phyloP scores from a whole-genome alignment of 768 basidiomycete species.

The Podaxis carcinomalis region DNA sequence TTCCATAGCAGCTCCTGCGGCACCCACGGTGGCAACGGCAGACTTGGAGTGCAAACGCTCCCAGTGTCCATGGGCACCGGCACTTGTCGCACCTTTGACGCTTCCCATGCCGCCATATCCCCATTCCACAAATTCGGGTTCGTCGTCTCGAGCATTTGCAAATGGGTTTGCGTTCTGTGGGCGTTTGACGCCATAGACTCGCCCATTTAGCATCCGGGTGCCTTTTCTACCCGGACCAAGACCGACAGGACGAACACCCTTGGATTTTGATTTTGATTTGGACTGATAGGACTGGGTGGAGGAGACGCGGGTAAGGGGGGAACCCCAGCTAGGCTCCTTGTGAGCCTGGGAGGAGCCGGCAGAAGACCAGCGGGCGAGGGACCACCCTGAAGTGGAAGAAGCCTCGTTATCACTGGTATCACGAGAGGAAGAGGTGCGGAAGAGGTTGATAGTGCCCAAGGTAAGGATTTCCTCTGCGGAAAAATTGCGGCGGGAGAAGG shows the following conservation, averaged over 20 bases:
- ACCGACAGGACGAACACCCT: conserved; percentile 11
- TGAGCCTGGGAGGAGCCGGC: conserved; percentile 14
- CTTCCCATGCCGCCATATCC: conserved; percentile 85
- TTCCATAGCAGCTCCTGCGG: conserved; percentile 22
- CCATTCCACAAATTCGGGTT: conserved; percentile 91
- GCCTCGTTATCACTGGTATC: conserved; percentile 17
- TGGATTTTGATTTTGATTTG: conserved; percentile 17
- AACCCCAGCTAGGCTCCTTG: conserved; percentile 18
- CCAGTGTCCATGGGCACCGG: conserved; percentile 27
- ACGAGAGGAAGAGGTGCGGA: conserved; percentile 29
- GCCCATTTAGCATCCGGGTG: conserved; percentile 77
- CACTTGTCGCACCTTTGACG: conserved; percentile 36
- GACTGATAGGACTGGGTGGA: conserved; percentile 25
- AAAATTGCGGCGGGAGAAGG: conserved; percentile 22
- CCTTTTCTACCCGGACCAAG: conserved; percentile 30
- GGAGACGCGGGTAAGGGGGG: conserved; percentile 31
- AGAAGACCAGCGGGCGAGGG: conserved; percentile 27
- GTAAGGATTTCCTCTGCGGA: conserved; percentile 32
- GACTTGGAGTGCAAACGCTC: conserved; percentile 18
- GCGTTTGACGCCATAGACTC: conserved; percentile 65
- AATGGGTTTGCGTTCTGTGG: conserved; percentile 49
- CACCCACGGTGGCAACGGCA: background rate
- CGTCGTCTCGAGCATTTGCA: conserved; percentile 57
- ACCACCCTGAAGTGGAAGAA: conserved; percentile 20
- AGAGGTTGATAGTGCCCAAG: conserved; percentile 34